Conservation (phyloP, 208 protist species). For the Trypanosoma congolense region DNA sequence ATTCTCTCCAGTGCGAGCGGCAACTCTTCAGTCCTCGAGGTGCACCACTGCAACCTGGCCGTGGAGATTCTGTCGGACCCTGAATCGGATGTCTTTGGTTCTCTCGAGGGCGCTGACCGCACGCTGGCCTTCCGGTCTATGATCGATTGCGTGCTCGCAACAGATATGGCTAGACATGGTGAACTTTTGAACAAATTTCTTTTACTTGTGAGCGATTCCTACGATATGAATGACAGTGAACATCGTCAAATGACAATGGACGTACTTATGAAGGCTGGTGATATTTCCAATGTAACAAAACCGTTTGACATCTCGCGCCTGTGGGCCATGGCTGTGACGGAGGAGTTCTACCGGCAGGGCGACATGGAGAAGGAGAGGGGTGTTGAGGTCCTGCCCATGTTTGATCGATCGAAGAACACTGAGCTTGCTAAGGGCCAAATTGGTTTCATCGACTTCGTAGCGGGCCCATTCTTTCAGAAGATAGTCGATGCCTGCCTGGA, state of each 20-base stretch:
- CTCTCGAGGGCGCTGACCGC: constrained; percentile 35
- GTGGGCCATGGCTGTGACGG: constrained; percentile 82
- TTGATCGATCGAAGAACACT: constrained; percentile 78
- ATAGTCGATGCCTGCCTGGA: constrained; percentile 46
- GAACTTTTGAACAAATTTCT: constrained; percentile 40
- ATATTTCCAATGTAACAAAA: constrained; percentile 85
- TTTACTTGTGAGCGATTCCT: constrained; percentile 16
- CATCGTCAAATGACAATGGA: constrained; percentile 52
- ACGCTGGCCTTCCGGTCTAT: constrained; percentile 52
- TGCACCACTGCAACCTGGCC: constrained; percentile 85
- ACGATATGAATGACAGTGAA: constrained; percentile 28
- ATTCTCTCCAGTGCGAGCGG: constrained; percentile 78
- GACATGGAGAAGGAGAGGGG: constrained; percentile 87
- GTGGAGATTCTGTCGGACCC: constrained; percentile 81
- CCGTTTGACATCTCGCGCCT: constrained; percentile 77
- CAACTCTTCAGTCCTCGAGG: constrained; percentile 79
- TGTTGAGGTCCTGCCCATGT: constrained; percentile 79
- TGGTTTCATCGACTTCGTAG: constrained; percentile 86
- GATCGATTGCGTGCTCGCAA: constrained; percentile 82
- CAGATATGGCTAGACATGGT: constrained; percentile 81
- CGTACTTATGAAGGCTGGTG: constrained; percentile 76
- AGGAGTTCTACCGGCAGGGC: constrained; percentile 87
- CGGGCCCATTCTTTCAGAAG: constrained; percentile 70
- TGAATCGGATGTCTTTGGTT: constrained; percentile 67
- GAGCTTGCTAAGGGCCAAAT: constrained; percentile 84